Conservation (phyloP, 2,329 filamentous ascomycete genomes). For the Aspergillus piperis region DNA sequence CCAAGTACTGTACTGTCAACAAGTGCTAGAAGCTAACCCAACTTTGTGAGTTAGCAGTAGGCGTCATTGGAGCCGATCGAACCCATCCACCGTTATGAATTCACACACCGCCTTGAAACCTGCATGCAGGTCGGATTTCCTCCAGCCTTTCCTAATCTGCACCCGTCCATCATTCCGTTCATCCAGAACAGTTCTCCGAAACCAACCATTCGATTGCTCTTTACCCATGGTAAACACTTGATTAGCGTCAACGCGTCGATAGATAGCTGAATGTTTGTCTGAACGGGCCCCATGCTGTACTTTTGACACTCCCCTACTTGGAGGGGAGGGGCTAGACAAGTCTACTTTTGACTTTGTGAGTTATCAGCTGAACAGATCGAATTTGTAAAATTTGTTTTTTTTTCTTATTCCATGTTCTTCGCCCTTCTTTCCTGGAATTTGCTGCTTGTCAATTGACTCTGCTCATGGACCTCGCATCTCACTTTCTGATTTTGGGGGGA, state of each 20-base stretch:
- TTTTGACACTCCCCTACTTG: neutral
- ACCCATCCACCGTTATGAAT: constrained; percentile 2
- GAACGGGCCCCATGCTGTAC: neutral
- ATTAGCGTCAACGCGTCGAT: neutral
- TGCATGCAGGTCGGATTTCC: constrained; percentile 16
- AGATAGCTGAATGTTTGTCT: neutral
- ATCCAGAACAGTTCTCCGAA: constrained; percentile 1
- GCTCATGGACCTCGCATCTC: neutral
- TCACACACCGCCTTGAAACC: constrained; percentile 22
- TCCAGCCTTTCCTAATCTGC: constrained; percentile 11
- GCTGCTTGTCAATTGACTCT: neutral
- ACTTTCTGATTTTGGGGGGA: neutral
- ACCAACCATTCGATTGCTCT: neutral
- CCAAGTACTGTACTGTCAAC: too few relatives aligned
- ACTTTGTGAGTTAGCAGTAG: neutral
- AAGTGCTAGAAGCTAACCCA: neutral
- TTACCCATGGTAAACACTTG: neutral
- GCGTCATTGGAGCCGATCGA: constrained; percentile 8
- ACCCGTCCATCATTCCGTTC: constrained; percentile 14
- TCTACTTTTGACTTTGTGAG: constrained; percentile 3
- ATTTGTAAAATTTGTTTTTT: neutral
- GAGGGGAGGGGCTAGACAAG: neutral
- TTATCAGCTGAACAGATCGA: constrained; percentile 29
- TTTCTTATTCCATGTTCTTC: neutral
- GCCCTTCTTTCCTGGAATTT: neutral